Percentiles rank a stretch among this genome's conserved stretches.
These are phyloP conservation scores for Xerocomus potaroensis DNA, from an alignment of 768 basidiomycete species.

Conservation along the genomic window DNA sequence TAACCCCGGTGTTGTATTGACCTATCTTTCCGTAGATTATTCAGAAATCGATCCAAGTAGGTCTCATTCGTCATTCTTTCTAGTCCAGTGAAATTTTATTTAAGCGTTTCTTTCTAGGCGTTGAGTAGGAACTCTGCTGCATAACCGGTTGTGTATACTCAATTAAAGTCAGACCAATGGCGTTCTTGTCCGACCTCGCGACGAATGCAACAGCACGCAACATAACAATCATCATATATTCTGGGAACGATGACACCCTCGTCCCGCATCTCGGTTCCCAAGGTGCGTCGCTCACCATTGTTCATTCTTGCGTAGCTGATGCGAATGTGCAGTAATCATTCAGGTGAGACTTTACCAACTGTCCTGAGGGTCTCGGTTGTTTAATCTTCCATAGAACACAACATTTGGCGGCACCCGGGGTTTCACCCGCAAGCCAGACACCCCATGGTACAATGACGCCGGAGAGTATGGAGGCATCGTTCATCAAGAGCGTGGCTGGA, in stretches of 20 bases:
- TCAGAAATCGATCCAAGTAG: conserved; percentile 34
- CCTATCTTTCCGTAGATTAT: background rate
- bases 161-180: conserved; percentile 47
- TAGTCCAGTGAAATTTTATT: background rate
- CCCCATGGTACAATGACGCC: conserved; percentile 59
- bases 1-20: background rate
- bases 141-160: background rate
- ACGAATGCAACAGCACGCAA: conserved; percentile 52
- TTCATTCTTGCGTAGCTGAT: conserved; percentile 2
- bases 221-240: conserved; percentile 55
- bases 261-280: conserved; percentile 61
- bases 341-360: conserved; percentile 36
- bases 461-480: conserved; percentile 63
- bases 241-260: conserved; percentile 67
- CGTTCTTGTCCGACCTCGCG: conserved; percentile 61
- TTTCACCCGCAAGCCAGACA: conserved; percentile 64
- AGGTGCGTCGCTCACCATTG: conserved; percentile 35
- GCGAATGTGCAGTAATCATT: conserved; percentile 43
- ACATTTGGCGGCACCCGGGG: conserved; percentile 77
- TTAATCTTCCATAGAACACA: conserved; percentile 49
- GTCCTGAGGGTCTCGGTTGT: background rate
- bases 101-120: conserved; percentile 19
- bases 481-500: conserved; percentile 68
- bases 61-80: conserved; percentile 6
- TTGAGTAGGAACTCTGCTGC: conserved; percentile 26